These are phyloP conservation scores for Hypericum perforatum DNA, from an alignment of 345 rosid genomes.

Conservation along the genomic window DNA sequence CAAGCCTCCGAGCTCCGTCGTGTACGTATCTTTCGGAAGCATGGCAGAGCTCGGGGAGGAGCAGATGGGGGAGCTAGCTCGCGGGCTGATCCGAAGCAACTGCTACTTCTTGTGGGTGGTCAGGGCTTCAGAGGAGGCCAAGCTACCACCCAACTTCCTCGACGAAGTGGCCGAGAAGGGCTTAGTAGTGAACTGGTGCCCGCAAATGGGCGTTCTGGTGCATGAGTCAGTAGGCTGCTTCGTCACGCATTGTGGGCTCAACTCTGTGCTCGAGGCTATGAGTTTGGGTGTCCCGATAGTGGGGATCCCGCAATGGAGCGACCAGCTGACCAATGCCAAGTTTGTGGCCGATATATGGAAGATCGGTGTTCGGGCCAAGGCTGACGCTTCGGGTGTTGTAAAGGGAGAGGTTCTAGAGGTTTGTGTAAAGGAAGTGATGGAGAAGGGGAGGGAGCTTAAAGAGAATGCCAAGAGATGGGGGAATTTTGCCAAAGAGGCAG, in stretches of 20 bases:
- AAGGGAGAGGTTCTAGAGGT: neutral
- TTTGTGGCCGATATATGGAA: neutral
- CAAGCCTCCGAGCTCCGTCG: conserved; percentile 34
- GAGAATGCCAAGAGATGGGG: neutral
- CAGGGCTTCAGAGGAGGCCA: neutral
- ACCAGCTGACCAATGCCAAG: neutral
- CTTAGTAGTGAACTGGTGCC: neutral
- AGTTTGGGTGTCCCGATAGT: conserved; percentile 1
- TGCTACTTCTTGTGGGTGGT: conserved; percentile 2
- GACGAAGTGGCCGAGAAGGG: neutral
- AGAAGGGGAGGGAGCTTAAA: neutral
- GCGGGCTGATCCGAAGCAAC: conserved; percentile 27
- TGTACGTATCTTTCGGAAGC: conserved; percentile 54
- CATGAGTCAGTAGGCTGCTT: neutral
- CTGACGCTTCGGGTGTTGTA: neutral
- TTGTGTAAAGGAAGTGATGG: neutral
- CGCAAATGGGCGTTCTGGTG: neutral
- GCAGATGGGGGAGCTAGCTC: conserved; percentile 43
- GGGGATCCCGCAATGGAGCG: neutral
- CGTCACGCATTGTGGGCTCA: neutral
- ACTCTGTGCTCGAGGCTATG: neutral
- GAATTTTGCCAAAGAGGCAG: neutral
- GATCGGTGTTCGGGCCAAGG: neutral
- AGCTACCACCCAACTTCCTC: neutral
- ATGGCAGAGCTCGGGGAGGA: conserved; percentile 29